These are phyloP conservation scores for Dryas alaskensis DNA, from an alignment of 306 rosid species.

Conservation along the genomic window DNA sequence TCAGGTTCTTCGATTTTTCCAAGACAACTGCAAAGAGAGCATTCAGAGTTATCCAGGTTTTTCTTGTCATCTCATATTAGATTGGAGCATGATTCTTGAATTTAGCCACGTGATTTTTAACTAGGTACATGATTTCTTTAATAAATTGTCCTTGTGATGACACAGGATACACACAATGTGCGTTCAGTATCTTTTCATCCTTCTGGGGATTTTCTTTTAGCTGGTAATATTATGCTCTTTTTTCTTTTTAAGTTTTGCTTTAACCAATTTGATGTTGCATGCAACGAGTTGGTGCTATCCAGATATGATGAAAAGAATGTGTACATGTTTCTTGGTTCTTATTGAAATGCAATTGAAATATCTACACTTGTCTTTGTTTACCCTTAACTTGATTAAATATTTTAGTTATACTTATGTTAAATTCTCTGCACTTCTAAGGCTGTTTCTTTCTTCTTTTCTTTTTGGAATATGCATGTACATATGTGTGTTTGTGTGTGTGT, in stretches of 20 bases:
- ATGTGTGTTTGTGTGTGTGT: too few relatives aligned
- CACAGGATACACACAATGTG: conserved; percentile 92
- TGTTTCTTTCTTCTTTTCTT: too few relatives aligned
- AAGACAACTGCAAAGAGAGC: conserved; percentile 86
- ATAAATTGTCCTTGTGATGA: conserved; percentile 12
- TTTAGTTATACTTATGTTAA: neutral
- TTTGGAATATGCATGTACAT: too few relatives aligned
- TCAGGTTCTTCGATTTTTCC: conserved; percentile 87
- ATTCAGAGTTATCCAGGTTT: conserved; percentile 87
- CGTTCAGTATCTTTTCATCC: conserved; percentile 90
- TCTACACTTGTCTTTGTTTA: neutral
- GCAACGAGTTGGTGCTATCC: conserved; percentile 5
- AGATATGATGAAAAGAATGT: neutral
- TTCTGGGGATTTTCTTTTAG: conserved; percentile 86
- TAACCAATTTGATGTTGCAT: conserved; percentile 15
- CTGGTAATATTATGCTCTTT: conserved; percentile 47
- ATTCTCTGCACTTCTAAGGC: too few relatives aligned
- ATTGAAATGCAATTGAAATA: neutral
- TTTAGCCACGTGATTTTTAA: conserved; percentile 15
- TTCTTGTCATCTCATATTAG: conserved; percentile 22
- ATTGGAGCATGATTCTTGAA: conserved; percentile 24
- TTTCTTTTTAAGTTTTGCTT: neutral
- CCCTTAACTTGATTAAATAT: neutral
- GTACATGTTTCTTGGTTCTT: neutral
- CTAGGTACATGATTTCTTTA: neutral